Evolutionary conservation across 345 rosid genomes (phyloP).

Genomic region (Aethionema arabicum): DNA sequence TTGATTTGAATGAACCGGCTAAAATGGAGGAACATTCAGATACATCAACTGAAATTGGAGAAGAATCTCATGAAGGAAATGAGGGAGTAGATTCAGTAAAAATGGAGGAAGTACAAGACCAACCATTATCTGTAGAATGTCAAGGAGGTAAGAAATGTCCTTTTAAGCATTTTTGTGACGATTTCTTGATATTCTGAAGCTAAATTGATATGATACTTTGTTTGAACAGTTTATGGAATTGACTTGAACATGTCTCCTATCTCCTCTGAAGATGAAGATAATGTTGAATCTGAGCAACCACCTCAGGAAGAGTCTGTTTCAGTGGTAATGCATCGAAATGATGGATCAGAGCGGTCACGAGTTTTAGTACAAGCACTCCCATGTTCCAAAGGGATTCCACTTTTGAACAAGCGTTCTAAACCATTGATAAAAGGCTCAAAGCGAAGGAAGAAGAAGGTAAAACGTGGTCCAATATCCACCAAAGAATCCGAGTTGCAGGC

Average conservation of each 20-base stretch:
- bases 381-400: conserved; percentile 21
- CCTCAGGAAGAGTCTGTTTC: conserved; percentile 15
- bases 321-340: conserved; percentile 1
- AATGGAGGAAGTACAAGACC: conserved; percentile 23
- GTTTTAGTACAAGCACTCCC: conserved; percentile 26
- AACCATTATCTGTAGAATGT: conserved; percentile 14
- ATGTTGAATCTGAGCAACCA: conserved; percentile 18
- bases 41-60: conserved; percentile 7
- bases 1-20: conserved; percentile 56
- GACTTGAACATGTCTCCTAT: conserved; percentile 34
- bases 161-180: conserved; percentile 4
- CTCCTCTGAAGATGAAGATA: conserved; percentile 24
- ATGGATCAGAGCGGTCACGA: neutral
- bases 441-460: conserved; percentile 29
- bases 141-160: conserved; percentile 24
- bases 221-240: conserved; percentile 24
- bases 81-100: conserved; percentile 15
- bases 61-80: conserved; percentile 19
- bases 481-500: neutral
- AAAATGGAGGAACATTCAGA: conserved; percentile 38
- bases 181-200: conserved; percentile 1
- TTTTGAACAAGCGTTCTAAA: conserved; percentile 19
- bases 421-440: conserved; percentile 13
- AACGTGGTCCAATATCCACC: conserved; percentile 19
- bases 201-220: conserved; percentile 12